A percentile compares a stretch with the other conserved stretches of the same genome.
Conservation (phyloP, 2,329 filamentous ascomycete species). For the Colletotrichum orchidophilum region DNA sequence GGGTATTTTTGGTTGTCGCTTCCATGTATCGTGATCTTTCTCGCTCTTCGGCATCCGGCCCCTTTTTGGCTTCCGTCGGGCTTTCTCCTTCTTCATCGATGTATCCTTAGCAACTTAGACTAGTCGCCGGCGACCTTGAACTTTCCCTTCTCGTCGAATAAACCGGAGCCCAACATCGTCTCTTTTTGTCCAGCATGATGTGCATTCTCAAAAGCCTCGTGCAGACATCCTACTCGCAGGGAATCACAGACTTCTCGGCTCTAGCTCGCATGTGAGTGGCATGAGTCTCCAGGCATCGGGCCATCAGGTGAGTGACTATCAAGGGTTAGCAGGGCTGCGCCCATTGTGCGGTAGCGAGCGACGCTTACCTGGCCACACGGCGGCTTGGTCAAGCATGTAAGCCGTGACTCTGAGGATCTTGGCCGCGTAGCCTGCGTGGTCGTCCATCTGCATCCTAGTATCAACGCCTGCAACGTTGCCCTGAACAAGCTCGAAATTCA, state of each 20-base stretch:
- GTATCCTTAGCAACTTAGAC: neutral
- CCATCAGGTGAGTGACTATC: conserved; percentile 62
- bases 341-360: no score
- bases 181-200: neutral
- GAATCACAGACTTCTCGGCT: conserved; percentile 61
- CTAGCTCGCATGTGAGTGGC: conserved; percentile 60
- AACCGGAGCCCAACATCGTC: neutral
- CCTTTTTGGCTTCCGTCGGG: neutral
- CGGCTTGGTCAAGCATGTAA: conserved; percentile 86
- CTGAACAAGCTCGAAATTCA: conserved; percentile 64
- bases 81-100: neutral
- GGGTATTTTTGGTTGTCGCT: conserved; percentile 19
- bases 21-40: neutral
- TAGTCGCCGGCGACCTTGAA: neutral
- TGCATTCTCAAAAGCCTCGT: neutral
- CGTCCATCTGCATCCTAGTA: conserved; percentile 64
- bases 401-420: conserved; percentile 87
- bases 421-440: conserved; percentile 80
- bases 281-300: conserved; percentile 64
- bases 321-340: conserved; percentile 24
- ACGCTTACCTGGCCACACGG: conserved; percentile 89
- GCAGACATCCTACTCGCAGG: conserved; percentile 44
- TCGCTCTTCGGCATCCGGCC: neutral
- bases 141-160: neutral
- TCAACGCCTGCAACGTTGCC: conserved; percentile 63